Evolutionary conservation across 768 basidiomycete genomes (phyloP), one percentile per base, ranked within the genome.

Genomic region (Hygrophorus russula): DNA sequence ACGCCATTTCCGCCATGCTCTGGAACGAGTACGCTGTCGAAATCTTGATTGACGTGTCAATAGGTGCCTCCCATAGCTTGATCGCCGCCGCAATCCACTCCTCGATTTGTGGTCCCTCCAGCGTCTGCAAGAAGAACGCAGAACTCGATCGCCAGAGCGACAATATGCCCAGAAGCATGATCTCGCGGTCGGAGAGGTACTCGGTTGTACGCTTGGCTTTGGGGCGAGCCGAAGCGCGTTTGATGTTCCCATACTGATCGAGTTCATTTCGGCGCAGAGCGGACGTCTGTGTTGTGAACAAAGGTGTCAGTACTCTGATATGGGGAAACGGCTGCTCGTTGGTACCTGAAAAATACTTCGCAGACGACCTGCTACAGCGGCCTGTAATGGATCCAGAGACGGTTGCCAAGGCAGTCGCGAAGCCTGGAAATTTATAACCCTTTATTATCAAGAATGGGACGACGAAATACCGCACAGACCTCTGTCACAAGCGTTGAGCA

Each of bases 401-500:
- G 64, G 66, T 51, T 84, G 82, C 70, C 64, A 81, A 2, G 69
- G 66, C 39, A 84, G 63, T 11, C 68, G 69, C 10, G 61, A 41
- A 3, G 71, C 71, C 80, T 81, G 46, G 11, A 24, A n/a, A 7
- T 24, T 24, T 3, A n/a, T 15, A 7, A 18, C 34, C 18, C n/a
- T 45, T 24, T 46, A 31, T 35, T n/a, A 20, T 20, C 17, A 27
- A 19, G 30, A 39, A 36, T 18, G 46, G 15, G n/a, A 41, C 18
- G n/a, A 36, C 15, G 13, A 20, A 20, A 24, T 6, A 18, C 12
- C 8, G 24, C 5, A 51, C 62, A 45, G 53, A 79, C 82, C 66
- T 92, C 87, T 41, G 76, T 68, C 5, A 71, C 64, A 27, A 90
- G 56, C 0, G 78, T 83, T 32, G 85, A 59, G 51, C 73, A 79